Base-by-base conservation (phyloP, 2,329 filamentous ascomycete genomes). In the Rhinocladiella similis region DNA sequence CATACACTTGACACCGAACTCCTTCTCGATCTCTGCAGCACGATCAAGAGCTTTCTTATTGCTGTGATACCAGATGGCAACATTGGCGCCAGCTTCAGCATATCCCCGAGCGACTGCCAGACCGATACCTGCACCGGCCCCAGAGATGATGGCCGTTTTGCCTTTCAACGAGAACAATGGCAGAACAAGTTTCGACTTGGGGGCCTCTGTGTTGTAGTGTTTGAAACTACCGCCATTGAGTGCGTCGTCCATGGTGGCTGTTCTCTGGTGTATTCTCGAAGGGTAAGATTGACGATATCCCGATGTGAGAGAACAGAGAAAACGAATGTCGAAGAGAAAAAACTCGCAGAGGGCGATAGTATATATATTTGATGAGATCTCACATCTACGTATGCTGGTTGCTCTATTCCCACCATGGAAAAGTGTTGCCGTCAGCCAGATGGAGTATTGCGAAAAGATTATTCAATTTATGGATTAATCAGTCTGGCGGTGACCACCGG, bases 1-100 rank as follows among this genome's bases (percentile, higher is more conserved):
- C 54, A 25, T 46, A 57, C 56, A 53, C 70, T 86, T 84, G 42
- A 91, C 86, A 2, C 83, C 83, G 64, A 85, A 89, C 19, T 81
- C 80, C 66, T 82, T 78, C 66, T 83, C 83, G 45, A 90, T 85
- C 22, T 83, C 82, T 29, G 79, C 78, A 0, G 87, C 86, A 55
- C 83, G 78, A 14, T 82, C 77, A 12, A 84, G 35, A 6, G 52
- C 52, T 18, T 42, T 82, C 66, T 82, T 80, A 72, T 90, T 89
- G 70, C 77, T 83, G 68, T 88, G 86, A 69, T 88, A 90, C 84
- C 84, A 89, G 49, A 89, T 83, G 25, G 85, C 86, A 19, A 90
- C 84, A 63, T 89, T 87, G 56, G 86, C 86, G 47, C 87, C 87
- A 14, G 86, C 84, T 68, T 90, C 87, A 14, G 87, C 86, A 29